Percentiles rank a stretch among this genome's conserved stretches.
Evolutionary conservation across 2,329 filamentous ascomycete species (phyloP).

Genomic region (Zasmidium cellare): DNA sequence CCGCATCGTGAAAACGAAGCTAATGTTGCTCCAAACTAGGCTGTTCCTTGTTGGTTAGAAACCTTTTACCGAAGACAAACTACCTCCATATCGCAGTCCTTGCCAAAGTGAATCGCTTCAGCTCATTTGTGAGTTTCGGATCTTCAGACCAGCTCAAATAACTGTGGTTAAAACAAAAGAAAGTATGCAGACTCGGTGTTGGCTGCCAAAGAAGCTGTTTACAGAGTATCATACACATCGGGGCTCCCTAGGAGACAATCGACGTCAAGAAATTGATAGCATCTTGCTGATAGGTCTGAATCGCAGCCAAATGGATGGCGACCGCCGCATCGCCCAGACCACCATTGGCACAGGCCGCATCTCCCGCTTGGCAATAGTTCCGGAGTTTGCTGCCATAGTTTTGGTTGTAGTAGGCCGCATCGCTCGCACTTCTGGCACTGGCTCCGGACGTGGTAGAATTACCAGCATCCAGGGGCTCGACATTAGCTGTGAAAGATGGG

Average conservation of each 20-base stretch:
- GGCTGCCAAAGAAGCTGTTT: no score
- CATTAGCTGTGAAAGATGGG: neutral
- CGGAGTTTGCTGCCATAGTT: neutral
- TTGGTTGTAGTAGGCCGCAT: neutral
- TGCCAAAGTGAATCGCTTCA: no score
- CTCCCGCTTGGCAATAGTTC: neutral
- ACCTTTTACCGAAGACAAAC: no score
- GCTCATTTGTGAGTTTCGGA: no score
- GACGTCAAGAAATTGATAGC: neutral
- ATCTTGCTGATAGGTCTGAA: neutral
- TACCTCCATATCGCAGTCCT: no score
- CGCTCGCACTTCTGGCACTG: neutral
- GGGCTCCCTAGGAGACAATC: neutral
- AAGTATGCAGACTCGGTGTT: no score
- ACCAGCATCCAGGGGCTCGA: constrained; percentile 43
- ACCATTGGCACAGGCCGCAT: neutral
- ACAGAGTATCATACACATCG: no score
- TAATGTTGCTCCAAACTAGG: no score
- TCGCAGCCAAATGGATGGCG: neutral
- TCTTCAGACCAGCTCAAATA: no score
- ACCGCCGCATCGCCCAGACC: neutral
- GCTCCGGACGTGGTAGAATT: constrained; percentile 51
- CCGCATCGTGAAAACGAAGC: no score
- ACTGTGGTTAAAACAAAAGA: no score
- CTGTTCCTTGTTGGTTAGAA: no score